Conservation (phyloP, 1,139 yeast genomes). For the Yamadazyma membranifaciens region DNA sequence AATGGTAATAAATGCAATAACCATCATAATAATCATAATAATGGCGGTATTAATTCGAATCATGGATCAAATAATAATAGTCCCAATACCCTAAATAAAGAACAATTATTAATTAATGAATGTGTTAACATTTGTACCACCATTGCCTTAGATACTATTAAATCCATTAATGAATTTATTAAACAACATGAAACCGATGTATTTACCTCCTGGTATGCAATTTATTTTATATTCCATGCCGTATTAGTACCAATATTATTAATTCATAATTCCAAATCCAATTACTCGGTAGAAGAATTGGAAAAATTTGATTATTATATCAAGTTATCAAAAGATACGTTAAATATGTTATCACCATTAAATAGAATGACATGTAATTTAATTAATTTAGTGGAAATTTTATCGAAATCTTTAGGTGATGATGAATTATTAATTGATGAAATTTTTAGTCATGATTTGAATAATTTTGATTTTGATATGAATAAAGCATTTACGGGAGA, state of each 20-base stretch:
- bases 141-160: constrained; percentile 5
- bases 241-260: constrained; percentile 8
- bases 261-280: background rate
- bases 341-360: constrained; percentile 4
- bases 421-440: constrained; percentile 7
- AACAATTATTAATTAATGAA: constrained; percentile 1
- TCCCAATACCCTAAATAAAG: background rate
- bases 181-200: constrained; percentile 2
- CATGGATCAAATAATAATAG: background rate
- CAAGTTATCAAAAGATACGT: background rate
- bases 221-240: constrained; percentile 10
- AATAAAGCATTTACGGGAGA: background rate
- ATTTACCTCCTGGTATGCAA: constrained; percentile 9
- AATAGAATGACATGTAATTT: constrained; percentile 9
- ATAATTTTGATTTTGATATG: constrained; percentile 4
- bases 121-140: constrained; percentile 6
- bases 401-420: constrained; percentile 6
- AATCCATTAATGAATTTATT: constrained; percentile 4
- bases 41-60: background rate
- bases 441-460: constrained; percentile 3
- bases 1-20: background rate
- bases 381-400: constrained; percentile 9
- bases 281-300: background rate
- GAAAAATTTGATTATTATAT: constrained; percentile 1
- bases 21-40: background rate